phyloP scores from a whole-genome alignment of 2,329 filamentous ascomycete genomes.

The Xylariaceae sp. region DNA sequence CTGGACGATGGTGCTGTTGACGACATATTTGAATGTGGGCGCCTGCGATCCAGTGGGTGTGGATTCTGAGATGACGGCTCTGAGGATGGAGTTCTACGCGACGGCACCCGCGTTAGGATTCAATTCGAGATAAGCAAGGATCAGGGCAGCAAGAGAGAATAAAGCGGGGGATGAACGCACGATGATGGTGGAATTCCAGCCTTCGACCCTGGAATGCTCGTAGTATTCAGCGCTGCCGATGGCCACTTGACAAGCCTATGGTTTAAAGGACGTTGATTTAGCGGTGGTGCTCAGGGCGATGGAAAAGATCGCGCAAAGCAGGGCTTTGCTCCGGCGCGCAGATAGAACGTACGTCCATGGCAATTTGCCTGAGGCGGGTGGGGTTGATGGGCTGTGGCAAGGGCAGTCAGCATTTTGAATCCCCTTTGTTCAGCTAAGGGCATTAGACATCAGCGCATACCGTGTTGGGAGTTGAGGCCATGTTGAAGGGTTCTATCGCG shows the following conservation, averaged over 20 bases:
- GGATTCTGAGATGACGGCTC: conserved; percentile 73
- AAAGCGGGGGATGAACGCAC: conserved; percentile 51
- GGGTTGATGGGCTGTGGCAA: conserved; percentile 66
- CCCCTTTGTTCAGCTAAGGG: not conserved
- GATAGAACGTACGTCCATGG: conserved; percentile 65
- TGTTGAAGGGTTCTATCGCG: conserved; percentile 12
- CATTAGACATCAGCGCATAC: conserved; percentile 17
- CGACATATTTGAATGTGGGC: conserved; percentile 84
- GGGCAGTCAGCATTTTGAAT: not conserved
- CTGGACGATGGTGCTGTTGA: conserved; percentile 98
- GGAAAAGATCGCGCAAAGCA: not conserved
- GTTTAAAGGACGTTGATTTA: conserved; percentile 19
- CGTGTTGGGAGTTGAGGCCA: conserved; percentile 27
- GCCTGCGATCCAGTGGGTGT: conserved; percentile 54
- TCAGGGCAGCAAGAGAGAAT: not conserved
- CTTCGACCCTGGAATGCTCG: conserved; percentile 78
- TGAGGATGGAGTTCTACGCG: conserved; percentile 69
- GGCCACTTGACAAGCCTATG: conserved; percentile 77
- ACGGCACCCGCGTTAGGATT: conserved; percentile 4
- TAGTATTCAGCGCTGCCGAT: conserved; percentile 75
- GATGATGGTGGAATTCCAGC: conserved; percentile 93
- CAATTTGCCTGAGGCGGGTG: conserved; percentile 79
- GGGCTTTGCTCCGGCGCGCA: not conserved
- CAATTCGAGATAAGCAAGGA: conserved; percentile 8
- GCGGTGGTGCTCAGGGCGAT: conserved; percentile 5